Percentiles rank a stretch among this genome's conserved stretches.
These are phyloP conservation scores for Dunaliella primolecta DNA, from an alignment of 139 green algal genomes.

Conservation along the genomic window DNA sequence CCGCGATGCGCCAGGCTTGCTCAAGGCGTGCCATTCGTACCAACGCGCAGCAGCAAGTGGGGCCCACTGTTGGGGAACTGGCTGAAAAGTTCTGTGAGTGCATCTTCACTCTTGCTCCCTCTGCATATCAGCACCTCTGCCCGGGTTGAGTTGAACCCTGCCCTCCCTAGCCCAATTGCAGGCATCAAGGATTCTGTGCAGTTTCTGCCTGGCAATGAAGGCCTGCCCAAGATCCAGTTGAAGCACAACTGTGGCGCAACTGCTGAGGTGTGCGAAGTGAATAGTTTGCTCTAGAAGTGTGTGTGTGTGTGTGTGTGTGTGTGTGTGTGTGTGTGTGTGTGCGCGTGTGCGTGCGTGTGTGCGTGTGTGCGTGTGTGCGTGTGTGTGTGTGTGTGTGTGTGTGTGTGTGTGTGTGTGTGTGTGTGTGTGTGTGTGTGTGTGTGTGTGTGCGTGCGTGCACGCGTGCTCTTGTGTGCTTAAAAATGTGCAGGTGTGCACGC, in stretches of 20 bases:
- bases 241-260: slow-evolving; percentile 68
- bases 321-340: too few relatives aligned
- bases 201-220: slow-evolving; percentile 51
- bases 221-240: slow-evolving; percentile 43
- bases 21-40: too few relatives aligned
- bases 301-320: too few relatives aligned
- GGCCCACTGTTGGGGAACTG: not conserved
- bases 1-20: too few relatives aligned
- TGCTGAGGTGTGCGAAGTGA: slow-evolving; percentile 59
- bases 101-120: not conserved
- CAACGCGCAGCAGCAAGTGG: not conserved
- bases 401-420: too few relatives aligned
- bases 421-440: not conserved
- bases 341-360: slow-evolving; percentile 2
- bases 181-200: slow-evolving; percentile 64
- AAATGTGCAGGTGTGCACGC: not conserved
- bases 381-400: too few relatives aligned
- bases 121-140: not conserved
- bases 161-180: slow-evolving; percentile 27
- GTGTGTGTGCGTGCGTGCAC: not conserved
- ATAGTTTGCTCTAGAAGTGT: too few relatives aligned
- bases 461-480: too few relatives aligned
- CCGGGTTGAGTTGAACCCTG: not conserved
- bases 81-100: not conserved
- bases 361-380: too few relatives aligned